Conservation (phyloP, 2,329 filamentous ascomycete species). For the Ploettnerulaceae sp. region DNA sequence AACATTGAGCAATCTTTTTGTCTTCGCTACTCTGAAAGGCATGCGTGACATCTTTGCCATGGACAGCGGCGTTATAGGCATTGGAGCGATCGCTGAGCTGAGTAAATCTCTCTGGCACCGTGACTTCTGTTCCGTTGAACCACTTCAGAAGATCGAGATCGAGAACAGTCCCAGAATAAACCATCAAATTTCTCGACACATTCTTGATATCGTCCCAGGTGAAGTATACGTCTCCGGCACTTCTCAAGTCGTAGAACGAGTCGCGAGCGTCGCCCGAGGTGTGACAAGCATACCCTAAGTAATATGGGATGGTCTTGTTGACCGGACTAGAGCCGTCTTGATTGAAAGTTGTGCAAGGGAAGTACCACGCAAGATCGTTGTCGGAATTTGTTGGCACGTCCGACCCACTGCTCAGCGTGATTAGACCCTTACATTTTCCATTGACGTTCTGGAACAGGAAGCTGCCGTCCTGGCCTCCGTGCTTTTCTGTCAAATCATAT, state of each 20-base stretch:
- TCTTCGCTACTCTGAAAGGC: slow-evolving; percentile 74
- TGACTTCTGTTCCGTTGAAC: slow-evolving; percentile 81
- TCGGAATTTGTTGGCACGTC: slow-evolving; percentile 72
- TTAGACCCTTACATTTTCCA: slow-evolving; percentile 87
- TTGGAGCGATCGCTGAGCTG: slow-evolving; percentile 66
- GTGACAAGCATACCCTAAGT: slow-evolving; percentile 84
- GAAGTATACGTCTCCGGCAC: slow-evolving; percentile 85
- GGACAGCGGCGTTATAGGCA: slow-evolving; percentile 56
- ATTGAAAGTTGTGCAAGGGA: slow-evolving; percentile 86
- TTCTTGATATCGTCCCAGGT: slow-evolving; percentile 95
- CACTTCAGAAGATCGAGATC: slow-evolving; percentile 84
- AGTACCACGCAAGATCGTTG: slow-evolving; percentile 89
- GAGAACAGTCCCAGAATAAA: slow-evolving; percentile 90
- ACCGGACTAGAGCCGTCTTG: slow-evolving; percentile 82
- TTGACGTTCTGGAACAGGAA: slow-evolving; percentile 99
- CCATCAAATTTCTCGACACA: slow-evolving; percentile 79
- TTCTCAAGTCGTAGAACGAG: slow-evolving; percentile 68
- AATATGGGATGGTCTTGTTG: slow-evolving; percentile 70
- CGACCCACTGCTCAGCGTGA: slow-evolving; percentile 65
- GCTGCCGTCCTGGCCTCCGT: slow-evolving; percentile 87
- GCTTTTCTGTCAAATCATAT: slow-evolving; percentile 75
- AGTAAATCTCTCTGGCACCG: slow-evolving; percentile 71
- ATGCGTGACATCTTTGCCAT: slow-evolving; percentile 84
- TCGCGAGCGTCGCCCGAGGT: slow-evolving; percentile 65
- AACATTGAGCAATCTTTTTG: slow-evolving; percentile 78